Percentiles rank a stretch among this genome's conserved stretches.
phyloP scores from a whole-genome alignment of 2,329 filamentous ascomycete genomes.

The Xylariaceae sp. region DNA sequence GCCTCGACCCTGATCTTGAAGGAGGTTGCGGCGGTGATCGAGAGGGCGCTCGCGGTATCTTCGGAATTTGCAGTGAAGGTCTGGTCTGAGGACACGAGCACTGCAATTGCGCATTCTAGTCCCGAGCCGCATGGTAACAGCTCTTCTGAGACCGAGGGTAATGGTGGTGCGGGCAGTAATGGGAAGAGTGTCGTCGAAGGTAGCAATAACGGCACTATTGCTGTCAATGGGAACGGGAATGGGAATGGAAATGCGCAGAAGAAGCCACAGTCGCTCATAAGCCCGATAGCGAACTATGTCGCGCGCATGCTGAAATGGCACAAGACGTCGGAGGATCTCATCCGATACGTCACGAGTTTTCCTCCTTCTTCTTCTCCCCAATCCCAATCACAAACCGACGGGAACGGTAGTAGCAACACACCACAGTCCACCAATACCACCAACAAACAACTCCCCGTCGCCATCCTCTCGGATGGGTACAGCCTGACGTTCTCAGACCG shows the following conservation, averaged over 20 bases:
- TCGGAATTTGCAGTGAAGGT: slow-evolving; percentile 44
- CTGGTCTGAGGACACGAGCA: slow-evolving; percentile 38
- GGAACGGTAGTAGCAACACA: not conserved
- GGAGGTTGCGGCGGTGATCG: slow-evolving; percentile 61
- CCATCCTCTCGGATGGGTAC: slow-evolving; percentile 73
- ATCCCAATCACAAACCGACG: not conserved
- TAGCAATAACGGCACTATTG: slow-evolving; percentile 1
- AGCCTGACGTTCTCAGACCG: slow-evolving; percentile 74
- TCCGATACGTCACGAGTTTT: slow-evolving; percentile 43
- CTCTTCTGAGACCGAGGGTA: slow-evolving; percentile 1
- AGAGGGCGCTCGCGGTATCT: slow-evolving; percentile 53
- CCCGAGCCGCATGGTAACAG: slow-evolving; percentile 12
- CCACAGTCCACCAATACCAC: slow-evolving; percentile 1
- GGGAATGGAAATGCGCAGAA: not conserved
- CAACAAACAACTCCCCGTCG: slow-evolving; percentile 54
- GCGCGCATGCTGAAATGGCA: slow-evolving; percentile 71
- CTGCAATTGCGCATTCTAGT: slow-evolving; percentile 16
- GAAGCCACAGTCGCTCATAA: slow-evolving; percentile 29
- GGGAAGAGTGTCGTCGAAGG: too few species aligned
- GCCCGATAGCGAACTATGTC: slow-evolving; percentile 57
- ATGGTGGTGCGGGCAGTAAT: slow-evolving; percentile 1
- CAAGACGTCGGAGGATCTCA: slow-evolving; percentile 66
- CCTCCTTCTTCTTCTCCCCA: slow-evolving; percentile 4
- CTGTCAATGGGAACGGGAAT: slow-evolving; percentile 1
- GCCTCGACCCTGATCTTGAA: slow-evolving; percentile 49